Evolutionary conservation across 2,329 filamentous ascomycete species (phyloP), one percentile per base, ranked within the genome.

Genomic region (Fusarium nygamai): DNA sequence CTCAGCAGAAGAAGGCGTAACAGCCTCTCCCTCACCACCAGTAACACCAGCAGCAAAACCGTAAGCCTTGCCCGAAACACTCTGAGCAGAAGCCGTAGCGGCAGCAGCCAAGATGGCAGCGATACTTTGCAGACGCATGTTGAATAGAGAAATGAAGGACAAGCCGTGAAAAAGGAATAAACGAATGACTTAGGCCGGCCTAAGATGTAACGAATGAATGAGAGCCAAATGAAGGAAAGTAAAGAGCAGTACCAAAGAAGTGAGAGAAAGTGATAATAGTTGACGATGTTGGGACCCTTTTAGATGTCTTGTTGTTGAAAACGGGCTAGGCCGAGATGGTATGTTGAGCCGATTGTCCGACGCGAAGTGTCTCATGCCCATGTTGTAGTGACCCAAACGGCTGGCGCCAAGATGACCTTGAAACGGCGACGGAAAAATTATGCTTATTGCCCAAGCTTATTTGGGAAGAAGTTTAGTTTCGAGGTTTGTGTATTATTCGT

Each of bases 21-120:
- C 73, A 9, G 86, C 82, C 22, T 84, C 80, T 19, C 86, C 86
- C 61, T 75, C 81, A 34, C 88, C 88, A 53, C 88, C 88, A 36
- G 88, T 89, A 6, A 87, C 85, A 43, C 87, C 78, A 5, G 72
- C 71, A 17, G 80, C 80, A 29, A 81, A 81, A 43, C 80, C 80
- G 36, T 80, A 80, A 6, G 80, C 76, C 22, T 70, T 78, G 34
- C 80, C 80, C 14, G 77, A 67, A n/a, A 81, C 78, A 17, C 72
- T 54, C 58, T 80, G 76, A 19, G 79, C 80, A 24, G 77, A 74
- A 47, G 69, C 76, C 2, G 71, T 61, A 13, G 76, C 67, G 8
- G 68, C 72, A 34, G 65, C 76, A 3, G 73, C 75, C 33, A 79
- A 60, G 62, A 78, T 12, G 36, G 47, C 29, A 27, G 58, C 11